These are phyloP conservation scores for Cicer arietinum DNA, from an alignment of 306 rosid genomes.

Conservation along the genomic window DNA sequence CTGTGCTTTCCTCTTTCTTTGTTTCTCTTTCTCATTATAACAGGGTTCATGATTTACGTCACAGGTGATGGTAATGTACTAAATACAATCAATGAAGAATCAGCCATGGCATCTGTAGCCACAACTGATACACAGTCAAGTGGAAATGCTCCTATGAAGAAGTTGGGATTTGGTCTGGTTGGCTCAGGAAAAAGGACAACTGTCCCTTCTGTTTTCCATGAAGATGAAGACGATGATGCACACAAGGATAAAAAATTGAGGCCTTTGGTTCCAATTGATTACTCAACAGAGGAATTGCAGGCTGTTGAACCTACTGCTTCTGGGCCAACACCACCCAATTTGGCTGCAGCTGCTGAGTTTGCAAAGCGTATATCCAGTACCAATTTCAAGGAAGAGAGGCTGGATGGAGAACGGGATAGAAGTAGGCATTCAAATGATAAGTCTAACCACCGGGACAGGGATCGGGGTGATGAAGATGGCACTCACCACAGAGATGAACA, in stretches of 20 bases:
- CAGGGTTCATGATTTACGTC: slow-evolving; percentile 45
- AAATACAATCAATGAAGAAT: slow-evolving; percentile 65
- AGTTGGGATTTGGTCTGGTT: slow-evolving; percentile 92
- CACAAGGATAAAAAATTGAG: slow-evolving; percentile 96
- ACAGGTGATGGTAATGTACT: slow-evolving; percentile 65
- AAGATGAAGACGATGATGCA: slow-evolving; percentile 95
- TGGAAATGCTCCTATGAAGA: slow-evolving; percentile 75
- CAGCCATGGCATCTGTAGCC: slow-evolving; percentile 53
- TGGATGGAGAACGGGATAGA: slow-evolving; percentile 79
- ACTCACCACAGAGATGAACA: slow-evolving; percentile 70
- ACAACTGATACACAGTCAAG: slow-evolving; percentile 66
- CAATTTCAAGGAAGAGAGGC: slow-evolving; percentile 80
- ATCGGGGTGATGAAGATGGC: slow-evolving; percentile 69
- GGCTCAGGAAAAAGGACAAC: slow-evolving; percentile 96
- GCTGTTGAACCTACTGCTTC: slow-evolving; percentile 74
- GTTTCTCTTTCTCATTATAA: slow-evolving; percentile 27
- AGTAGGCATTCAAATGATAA: slow-evolving; percentile 75
- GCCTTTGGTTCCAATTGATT: slow-evolving; percentile 98
- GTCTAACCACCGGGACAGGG: slow-evolving; percentile 77
- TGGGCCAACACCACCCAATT: slow-evolving; percentile 78
- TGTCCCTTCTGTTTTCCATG: slow-evolving; percentile 88
- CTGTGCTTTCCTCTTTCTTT: slow-evolving; percentile 2
- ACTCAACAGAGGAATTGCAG: slow-evolving; percentile 94
- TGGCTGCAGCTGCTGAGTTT: slow-evolving; percentile 99
- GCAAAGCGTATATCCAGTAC: slow-evolving; percentile 85